phyloP scores from a whole-genome alignment of 805 yeast species.

The Isabelozyma gotoi region DNA sequence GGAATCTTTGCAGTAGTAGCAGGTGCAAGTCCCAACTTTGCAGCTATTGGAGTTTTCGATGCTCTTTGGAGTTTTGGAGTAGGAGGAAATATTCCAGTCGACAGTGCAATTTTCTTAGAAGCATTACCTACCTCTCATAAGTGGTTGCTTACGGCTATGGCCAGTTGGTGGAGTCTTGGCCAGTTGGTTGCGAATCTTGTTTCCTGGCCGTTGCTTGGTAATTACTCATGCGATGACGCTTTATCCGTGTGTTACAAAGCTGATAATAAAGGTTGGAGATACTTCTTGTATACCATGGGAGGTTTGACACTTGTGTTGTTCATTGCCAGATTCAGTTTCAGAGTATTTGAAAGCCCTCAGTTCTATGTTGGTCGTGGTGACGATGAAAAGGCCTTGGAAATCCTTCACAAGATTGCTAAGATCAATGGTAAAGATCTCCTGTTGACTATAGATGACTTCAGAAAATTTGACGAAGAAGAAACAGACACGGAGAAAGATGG shows the following conservation, averaged over 20 bases:
- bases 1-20: constrained; percentile 22
- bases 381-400: constrained; percentile 48
- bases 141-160: constrained; percentile 31
- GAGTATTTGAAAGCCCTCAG: constrained; percentile 55
- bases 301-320: constrained; percentile 46
- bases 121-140: constrained; percentile 24
- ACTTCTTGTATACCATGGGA: constrained; percentile 47
- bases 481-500: constrained; percentile 5
- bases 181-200: constrained; percentile 51
- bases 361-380: constrained; percentile 51
- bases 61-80: constrained; percentile 20
- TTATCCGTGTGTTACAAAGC: constrained; percentile 40
- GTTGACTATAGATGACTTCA: constrained; percentile 46
- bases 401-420: constrained; percentile 42
- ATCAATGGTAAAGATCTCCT: constrained; percentile 44
- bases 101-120: constrained; percentile 26
- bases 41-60: constrained; percentile 23
- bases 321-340: constrained; percentile 29
- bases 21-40: constrained; percentile 25
- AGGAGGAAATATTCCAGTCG: constrained; percentile 30
- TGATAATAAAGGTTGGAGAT: constrained; percentile 63
- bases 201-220: constrained; percentile 52
- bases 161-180: constrained; percentile 64
- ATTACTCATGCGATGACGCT: constrained; percentile 35
- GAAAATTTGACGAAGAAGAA: constrained; percentile 3